Percentiles rank a stretch among this genome's conserved stretches.
phyloP scores from a whole-genome alignment of 208 protist genomes.

The Crithidia brevicula region DNA sequence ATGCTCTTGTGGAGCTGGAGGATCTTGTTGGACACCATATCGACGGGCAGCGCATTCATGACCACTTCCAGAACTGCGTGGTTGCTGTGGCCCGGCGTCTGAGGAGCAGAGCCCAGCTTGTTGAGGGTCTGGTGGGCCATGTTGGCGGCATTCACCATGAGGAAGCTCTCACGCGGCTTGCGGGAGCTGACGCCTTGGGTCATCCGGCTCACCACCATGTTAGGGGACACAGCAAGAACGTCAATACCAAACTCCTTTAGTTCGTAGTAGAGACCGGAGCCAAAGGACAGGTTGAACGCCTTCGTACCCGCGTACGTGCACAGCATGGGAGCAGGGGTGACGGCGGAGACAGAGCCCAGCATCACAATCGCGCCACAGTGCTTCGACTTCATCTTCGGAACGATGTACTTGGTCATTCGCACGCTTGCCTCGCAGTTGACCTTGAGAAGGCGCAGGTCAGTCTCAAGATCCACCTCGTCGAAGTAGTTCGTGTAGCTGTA shows the following conservation, averaged over 20 bases:
- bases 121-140: conserved; percentile 81
- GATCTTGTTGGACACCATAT: conserved; percentile 40
- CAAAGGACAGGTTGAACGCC: conserved; percentile 82
- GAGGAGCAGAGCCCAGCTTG: conserved; percentile 54
- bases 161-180: conserved; percentile 69
- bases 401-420: conserved; percentile 85
- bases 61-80: conserved; percentile 60
- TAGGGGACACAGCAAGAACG: conserved; percentile 73
- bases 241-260: conserved; percentile 64
- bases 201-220: conserved; percentile 85
- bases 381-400: conserved; percentile 75
- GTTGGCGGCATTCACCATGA: conserved; percentile 61
- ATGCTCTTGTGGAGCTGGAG: conserved; percentile 43
- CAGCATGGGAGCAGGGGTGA: conserved; percentile 74
- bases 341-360: conserved; percentile 74
- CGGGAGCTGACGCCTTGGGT: conserved; percentile 70
- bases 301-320: conserved; percentile 90
- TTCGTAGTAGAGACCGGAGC: conserved; percentile 66
- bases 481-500: conserved; percentile 94
- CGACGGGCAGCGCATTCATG: conserved; percentile 30
- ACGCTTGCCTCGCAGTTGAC: conserved; percentile 89
- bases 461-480: conserved; percentile 69
- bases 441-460: conserved; percentile 78
- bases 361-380: conserved; percentile 79
- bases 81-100: conserved; percentile 66